Percentiles rank a stretch among this genome's conserved stretches.
These are phyloP conservation scores for Cladosporium phlei DNA, from an alignment of 2,329 filamentous ascomycete genomes.

Conservation along the genomic window DNA sequence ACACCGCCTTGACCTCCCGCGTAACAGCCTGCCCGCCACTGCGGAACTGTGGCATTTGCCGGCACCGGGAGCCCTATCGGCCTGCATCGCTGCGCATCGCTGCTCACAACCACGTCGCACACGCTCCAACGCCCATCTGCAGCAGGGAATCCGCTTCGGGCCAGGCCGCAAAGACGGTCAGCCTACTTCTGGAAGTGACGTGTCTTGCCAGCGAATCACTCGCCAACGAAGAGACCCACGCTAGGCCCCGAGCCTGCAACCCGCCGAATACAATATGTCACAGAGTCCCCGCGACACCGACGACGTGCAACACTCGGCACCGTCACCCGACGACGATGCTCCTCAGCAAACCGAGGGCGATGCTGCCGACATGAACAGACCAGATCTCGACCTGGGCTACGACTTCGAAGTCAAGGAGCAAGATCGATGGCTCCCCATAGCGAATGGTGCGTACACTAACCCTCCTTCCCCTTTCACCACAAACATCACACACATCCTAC, in stretches of 20 bases:
- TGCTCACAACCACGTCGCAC: slow-evolving; percentile 8
- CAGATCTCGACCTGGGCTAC: slow-evolving; percentile 55
- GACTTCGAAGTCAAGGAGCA: slow-evolving; percentile 99
- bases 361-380: slow-evolving; percentile 24
- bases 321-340: slow-evolving; percentile 84
- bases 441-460: slow-evolving; percentile 80
- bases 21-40: slow-evolving; percentile 11
- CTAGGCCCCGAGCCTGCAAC: slow-evolving; percentile 18
- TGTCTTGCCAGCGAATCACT: slow-evolving; percentile 26
- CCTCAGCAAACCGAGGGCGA: slow-evolving; percentile 52
- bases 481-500: slow-evolving; percentile 8
- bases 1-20: slow-evolving; percentile 9
- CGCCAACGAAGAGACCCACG: slow-evolving; percentile 21
- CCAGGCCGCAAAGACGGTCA: slow-evolving; percentile 15
- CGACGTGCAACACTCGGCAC: slow-evolving; percentile 65
- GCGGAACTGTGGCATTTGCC: neutral
- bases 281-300: slow-evolving; percentile 79
- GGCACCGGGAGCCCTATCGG: slow-evolving; percentile 6
- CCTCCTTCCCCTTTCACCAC: slow-evolving; percentile 11
- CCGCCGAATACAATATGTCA: slow-evolving; percentile 73
- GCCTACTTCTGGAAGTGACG: slow-evolving; percentile 23
- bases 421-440: slow-evolving; percentile 98
- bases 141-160: slow-evolving; percentile 13
- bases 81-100: slow-evolving; percentile 12
- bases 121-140: slow-evolving; percentile 10